Evolutionary conservation across 1,284 basidiomycete species (phyloP).

Genomic region (Irpex lacteus): DNA sequence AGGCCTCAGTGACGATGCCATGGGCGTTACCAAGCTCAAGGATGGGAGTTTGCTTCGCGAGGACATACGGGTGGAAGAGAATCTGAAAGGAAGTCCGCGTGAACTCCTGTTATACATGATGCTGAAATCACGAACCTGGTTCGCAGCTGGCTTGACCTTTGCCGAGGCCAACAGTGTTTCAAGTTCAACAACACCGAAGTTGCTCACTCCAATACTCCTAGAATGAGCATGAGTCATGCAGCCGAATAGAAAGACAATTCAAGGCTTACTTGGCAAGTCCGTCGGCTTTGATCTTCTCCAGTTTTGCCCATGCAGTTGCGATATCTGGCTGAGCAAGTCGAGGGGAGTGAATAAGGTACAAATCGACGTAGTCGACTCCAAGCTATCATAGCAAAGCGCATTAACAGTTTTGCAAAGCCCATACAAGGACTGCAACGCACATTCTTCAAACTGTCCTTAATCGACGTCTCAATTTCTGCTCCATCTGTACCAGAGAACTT

Average conservation of each 20-base stretch:
- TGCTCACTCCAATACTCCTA: slow-evolving; percentile 82
- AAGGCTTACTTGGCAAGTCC: slow-evolving; percentile 54
- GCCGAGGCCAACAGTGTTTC: slow-evolving; percentile 55
- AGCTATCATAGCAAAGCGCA: slow-evolving; percentile 39
- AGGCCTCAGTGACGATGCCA: slow-evolving; percentile 71
- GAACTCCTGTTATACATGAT: neutral
- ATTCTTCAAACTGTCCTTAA: slow-evolving; percentile 28
- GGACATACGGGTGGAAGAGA: slow-evolving; percentile 71
- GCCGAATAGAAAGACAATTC: neutral
- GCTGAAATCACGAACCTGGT: slow-evolving; percentile 52
- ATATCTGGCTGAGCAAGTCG: slow-evolving; percentile 41
- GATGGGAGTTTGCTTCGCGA: slow-evolving; percentile 47
- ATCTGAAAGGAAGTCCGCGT: slow-evolving; percentile 36
- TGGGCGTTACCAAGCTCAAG: slow-evolving; percentile 58
- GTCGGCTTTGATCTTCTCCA: slow-evolving; percentile 61
- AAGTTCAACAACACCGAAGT: slow-evolving; percentile 63
- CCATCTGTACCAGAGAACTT: slow-evolving; percentile 55
- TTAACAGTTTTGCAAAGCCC: neutral
- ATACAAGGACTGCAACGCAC: slow-evolving; percentile 15
- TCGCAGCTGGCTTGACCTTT: slow-evolving; percentile 67
- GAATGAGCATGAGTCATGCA: neutral
- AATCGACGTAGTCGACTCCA: slow-evolving; percentile 64
- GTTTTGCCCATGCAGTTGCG: slow-evolving; percentile 58
- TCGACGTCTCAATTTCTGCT: slow-evolving; percentile 29
- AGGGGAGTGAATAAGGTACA: slow-evolving; percentile 71